These are phyloP conservation scores for Xylariaceae sp. DNA, from an alignment of 2,329 filamentous ascomycete genomes.

Conservation along the genomic window DNA sequence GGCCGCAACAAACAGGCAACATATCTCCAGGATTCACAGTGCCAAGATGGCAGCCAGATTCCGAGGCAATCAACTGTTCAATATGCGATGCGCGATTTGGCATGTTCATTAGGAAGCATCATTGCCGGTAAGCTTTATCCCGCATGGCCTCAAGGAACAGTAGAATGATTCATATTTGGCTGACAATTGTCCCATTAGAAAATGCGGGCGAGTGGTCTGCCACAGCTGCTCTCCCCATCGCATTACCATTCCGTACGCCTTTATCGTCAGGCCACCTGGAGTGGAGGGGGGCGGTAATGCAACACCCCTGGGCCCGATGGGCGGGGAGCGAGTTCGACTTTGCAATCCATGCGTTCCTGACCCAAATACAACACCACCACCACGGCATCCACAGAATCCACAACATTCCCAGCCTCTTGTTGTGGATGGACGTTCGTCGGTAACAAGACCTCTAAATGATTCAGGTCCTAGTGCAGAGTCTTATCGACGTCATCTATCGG, in stretches of 20 bases:
- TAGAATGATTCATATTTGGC: background rate
- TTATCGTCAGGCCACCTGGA: slow-evolving; percentile 74
- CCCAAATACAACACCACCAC: slow-evolving; percentile 52
- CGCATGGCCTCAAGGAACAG: background rate
- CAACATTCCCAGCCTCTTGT: slow-evolving; percentile 25
- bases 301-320: slow-evolving; percentile 40
- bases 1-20: background rate
- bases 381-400: slow-evolving; percentile 31
- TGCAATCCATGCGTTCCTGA: slow-evolving; percentile 60
- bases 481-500: slow-evolving; percentile 31
- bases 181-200: slow-evolving; percentile 42
- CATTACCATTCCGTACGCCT: slow-evolving; percentile 90
- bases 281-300: background rate
- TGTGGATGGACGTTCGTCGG: slow-evolving; percentile 25
- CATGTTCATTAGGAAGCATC: slow-evolving; percentile 84
- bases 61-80: slow-evolving; percentile 73
- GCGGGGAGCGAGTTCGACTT: slow-evolving; percentile 53
- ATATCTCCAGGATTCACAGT: slow-evolving; percentile 46
- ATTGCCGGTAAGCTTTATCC: slow-evolving; percentile 64
- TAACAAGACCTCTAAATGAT: slow-evolving; percentile 44
- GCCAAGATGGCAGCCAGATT: slow-evolving; percentile 84
- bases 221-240: slow-evolving; percentile 84
- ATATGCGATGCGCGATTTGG: slow-evolving; percentile 77
- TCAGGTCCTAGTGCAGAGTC: background rate
- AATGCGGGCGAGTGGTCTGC: slow-evolving; percentile 91